Percentiles rank a stretch among this genome's conserved stretches.
These are phyloP conservation scores for Chlamydomonas incerta DNA, from an alignment of 139 green algal genomes.

Conservation along the genomic window DNA sequence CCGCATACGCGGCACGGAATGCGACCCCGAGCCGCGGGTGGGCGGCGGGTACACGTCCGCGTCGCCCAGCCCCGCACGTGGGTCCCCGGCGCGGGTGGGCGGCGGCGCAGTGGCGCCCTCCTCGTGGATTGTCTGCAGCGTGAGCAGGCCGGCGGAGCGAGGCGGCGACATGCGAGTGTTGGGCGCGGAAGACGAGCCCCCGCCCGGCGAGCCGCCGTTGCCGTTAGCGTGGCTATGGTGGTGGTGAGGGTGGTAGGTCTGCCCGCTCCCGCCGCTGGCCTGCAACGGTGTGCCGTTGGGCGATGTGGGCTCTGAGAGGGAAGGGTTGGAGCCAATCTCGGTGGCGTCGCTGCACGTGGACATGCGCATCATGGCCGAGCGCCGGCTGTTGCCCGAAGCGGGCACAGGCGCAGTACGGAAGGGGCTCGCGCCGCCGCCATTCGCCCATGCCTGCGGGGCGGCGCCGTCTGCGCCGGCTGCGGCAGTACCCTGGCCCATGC, in stretches of 20 bases:
- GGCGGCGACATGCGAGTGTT: conserved; percentile 14
- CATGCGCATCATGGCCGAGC: background rate
- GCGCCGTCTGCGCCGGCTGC: too few species aligned
- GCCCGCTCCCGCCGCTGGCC: background rate
- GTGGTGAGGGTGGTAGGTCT: background rate
- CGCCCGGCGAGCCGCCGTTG: background rate
- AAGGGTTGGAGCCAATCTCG: conserved; percentile 13
- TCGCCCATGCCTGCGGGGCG: background rate
- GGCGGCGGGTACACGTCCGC: background rate
- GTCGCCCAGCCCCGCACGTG: background rate
- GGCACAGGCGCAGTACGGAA: too few species aligned
- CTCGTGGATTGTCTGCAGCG: conserved; percentile 46
- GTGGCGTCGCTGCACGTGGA: conserved; percentile 10
- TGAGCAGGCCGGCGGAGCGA: background rate
- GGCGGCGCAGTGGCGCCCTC: conserved; percentile 1
- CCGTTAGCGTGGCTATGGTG: background rate
- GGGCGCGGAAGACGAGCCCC: background rate
- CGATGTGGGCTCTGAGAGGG: conserved; percentile 3
- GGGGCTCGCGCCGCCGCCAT: background rate
- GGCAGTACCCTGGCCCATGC: background rate
- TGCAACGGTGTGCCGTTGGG: conserved; percentile 7
- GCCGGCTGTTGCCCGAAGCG: background rate
- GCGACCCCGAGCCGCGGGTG: background rate
- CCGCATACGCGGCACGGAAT: conserved; percentile 17
- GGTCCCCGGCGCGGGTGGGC: background rate